Evolutionary conservation across 2,329 filamentous ascomycete species (phyloP).

Genomic region (Pestalotiopsis sp.): DNA sequence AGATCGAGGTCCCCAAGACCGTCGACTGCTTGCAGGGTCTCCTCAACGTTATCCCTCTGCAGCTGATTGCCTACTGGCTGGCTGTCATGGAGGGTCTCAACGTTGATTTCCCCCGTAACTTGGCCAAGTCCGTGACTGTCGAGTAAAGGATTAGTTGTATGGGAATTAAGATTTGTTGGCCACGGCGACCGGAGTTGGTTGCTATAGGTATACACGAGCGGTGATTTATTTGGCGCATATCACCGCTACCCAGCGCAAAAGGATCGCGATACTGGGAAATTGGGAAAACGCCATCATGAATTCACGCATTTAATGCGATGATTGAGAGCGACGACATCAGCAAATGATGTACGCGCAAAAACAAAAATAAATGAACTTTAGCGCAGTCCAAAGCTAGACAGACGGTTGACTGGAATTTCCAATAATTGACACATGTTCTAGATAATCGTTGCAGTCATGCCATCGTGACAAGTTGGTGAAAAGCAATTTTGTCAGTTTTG

Average conservation of each 20-base stretch:
- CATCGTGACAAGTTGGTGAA: background rate
- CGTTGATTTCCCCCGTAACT: constrained; percentile 97
- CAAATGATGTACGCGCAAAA: background rate
- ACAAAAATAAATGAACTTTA: background rate
- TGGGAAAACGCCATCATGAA: background rate
- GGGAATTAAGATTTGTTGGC: constrained; percentile 1
- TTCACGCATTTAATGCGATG: background rate
- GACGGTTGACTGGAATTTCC: background rate
- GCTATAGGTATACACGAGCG: constrained; percentile 3
- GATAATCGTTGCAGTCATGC: background rate
- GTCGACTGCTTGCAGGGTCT: constrained; percentile 95
- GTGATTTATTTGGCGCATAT: constrained; percentile 3
- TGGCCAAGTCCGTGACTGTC: constrained; percentile 98
- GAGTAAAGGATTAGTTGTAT: constrained; percentile 64
- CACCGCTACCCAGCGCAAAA: background rate
- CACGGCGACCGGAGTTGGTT: constrained; percentile 10
- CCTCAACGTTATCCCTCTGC: constrained; percentile 94
- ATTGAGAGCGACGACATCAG: background rate
- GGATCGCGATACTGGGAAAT: background rate
- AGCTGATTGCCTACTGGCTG: constrained; percentile 98
- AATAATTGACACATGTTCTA: background rate
- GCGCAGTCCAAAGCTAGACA: background rate
- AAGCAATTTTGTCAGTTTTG: too few relatives aligned
- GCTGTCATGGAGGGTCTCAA: constrained; percentile 95
- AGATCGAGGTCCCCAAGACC: constrained; percentile 96